Evolutionary conservation across 306 rosid species (phyloP).

Genomic region (Trifolium repens): DNA sequence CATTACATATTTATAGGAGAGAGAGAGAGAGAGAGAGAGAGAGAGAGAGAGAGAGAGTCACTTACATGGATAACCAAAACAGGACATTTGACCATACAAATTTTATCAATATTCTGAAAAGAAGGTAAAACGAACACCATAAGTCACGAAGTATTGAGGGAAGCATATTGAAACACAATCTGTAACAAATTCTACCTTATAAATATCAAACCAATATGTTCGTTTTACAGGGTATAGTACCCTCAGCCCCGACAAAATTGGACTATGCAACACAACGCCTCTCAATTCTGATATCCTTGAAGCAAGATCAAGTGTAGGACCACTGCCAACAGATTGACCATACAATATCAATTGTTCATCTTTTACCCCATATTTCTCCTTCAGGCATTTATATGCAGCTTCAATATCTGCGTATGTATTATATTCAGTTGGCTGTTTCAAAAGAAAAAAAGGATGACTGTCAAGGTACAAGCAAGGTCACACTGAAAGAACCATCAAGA

Average conservation of each 20-base stretch:
- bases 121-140: slow-evolving; percentile 20
- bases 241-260: slow-evolving; percentile 88
- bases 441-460: slow-evolving; percentile 46
- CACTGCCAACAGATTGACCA: slow-evolving; percentile 97
- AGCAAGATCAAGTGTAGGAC: slow-evolving; percentile 93
- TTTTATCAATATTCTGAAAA: slow-evolving; percentile 88
- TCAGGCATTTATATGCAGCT: slow-evolving; percentile 87
- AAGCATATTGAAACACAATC: slow-evolving; percentile 35
- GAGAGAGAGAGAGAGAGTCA: slow-evolving; percentile 22
- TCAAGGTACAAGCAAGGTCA: slow-evolving; percentile 39
- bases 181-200: slow-evolving; percentile 61
- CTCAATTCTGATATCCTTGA: slow-evolving; percentile 74
- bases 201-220: slow-evolving; percentile 94
- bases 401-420: slow-evolving; percentile 94
- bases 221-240: slow-evolving; percentile 90
- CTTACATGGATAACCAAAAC: slow-evolving; percentile 93
- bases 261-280: slow-evolving; percentile 90
- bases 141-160: slow-evolving; percentile 34
- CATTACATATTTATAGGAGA: not conserved
- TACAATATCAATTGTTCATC: slow-evolving; percentile 86
- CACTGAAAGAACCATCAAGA: slow-evolving; percentile 23
- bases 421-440: slow-evolving; percentile 89
- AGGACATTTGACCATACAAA: slow-evolving; percentile 73
- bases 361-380: slow-evolving; percentile 79
- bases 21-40: not conserved